Percentiles rank a stretch among this genome's conserved stretches.
Evolutionary conservation across 495 filamentous ascomycete species (phyloP).

Genomic region (Letharia columbiana): DNA sequence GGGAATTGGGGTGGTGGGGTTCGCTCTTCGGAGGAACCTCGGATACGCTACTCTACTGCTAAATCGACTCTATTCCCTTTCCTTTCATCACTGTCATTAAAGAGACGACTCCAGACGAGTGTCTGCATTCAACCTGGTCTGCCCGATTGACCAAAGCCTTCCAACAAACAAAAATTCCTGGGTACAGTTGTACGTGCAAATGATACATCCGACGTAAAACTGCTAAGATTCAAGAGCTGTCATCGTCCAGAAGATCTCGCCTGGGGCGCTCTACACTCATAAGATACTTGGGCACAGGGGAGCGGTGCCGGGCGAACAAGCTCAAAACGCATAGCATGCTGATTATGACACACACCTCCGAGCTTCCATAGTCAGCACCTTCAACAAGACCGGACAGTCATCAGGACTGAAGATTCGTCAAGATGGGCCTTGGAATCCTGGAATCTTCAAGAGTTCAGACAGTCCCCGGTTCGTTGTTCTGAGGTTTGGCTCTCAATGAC

Average conservation of each 20-base stretch:
- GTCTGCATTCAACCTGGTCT: not conserved
- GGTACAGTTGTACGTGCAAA: too few relatives aligned
- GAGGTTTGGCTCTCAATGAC: not conserved
- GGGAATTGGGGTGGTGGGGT: too few relatives aligned
- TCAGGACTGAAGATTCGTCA: slow-evolving; percentile 9
- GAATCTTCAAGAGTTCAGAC: slow-evolving; percentile 53
- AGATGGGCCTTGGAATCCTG: slow-evolving; percentile 79
- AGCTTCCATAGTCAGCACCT: not conserved
- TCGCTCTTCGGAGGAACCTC: too few relatives aligned
- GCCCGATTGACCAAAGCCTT: not conserved
- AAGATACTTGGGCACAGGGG: not conserved
- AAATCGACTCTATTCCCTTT: too few relatives aligned
- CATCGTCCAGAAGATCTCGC: not conserved
- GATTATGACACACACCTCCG: not conserved
- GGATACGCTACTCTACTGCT: too few relatives aligned
- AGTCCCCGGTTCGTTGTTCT: slow-evolving; percentile 57
- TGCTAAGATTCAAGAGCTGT: not conserved
- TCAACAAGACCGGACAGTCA: not conserved
- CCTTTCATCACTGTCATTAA: too few relatives aligned
- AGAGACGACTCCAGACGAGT: too few relatives aligned
- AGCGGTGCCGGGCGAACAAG: not conserved
- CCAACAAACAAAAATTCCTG: not conserved
- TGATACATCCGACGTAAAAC: too few relatives aligned
- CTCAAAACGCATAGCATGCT: not conserved
- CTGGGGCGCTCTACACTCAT: too few relatives aligned